Evolutionary conservation across 345 rosid species (phyloP).

Genomic region (Garcia nutans): DNA sequence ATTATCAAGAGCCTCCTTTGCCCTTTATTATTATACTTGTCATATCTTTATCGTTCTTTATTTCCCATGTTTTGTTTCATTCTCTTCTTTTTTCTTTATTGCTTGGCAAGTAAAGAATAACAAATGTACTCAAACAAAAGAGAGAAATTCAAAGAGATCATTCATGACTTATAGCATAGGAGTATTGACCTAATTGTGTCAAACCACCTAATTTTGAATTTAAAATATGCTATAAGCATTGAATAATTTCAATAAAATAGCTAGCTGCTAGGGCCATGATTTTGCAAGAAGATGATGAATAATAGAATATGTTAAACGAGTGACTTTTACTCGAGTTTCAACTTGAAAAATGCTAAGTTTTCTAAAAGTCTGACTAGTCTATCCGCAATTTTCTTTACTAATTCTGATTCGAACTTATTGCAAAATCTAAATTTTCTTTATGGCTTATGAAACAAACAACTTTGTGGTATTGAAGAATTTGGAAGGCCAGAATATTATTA

Average conservation of each 20-base stretch:
- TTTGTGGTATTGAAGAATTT: background rate
- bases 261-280: slow-evolving; percentile 4
- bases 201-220: too few species aligned
- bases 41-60: slow-evolving; percentile 31
- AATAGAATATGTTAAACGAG: background rate
- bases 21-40: slow-evolving; percentile 30
- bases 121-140: slow-evolving; percentile 9
- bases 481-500: background rate
- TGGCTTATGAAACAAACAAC: slow-evolving; percentile 3
- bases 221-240: too few species aligned
- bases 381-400: too few species aligned
- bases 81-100: slow-evolving; percentile 16
- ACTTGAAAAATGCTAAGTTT: too few species aligned
- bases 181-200: background rate
- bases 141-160: slow-evolving; percentile 1
- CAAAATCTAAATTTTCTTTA: background rate
- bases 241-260: too few species aligned
- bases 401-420: too few species aligned
- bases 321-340: background rate
- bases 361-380: too few species aligned
- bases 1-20: slow-evolving; percentile 33
- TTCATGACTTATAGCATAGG: background rate
- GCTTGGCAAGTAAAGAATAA: slow-evolving; percentile 39
- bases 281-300: background rate
- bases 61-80: background rate